Base-by-base conservation (phyloP, 2,329 filamentous ascomycete species). In the Lachnellula occidentalis region DNA sequence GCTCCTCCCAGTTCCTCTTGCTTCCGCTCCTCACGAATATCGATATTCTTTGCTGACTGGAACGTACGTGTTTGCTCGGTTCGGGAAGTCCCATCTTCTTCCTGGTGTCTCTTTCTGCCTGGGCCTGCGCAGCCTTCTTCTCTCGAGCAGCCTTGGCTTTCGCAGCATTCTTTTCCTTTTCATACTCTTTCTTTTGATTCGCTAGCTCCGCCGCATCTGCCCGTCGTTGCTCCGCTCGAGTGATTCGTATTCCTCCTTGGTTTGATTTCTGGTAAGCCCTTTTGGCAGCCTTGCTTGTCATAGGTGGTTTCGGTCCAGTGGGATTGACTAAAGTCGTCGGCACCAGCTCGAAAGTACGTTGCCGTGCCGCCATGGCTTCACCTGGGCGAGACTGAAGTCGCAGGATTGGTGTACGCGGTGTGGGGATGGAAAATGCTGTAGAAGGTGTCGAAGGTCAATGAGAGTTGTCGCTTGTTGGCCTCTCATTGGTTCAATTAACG, bases 1-100 rank as follows among this genome's bases (percentile, higher is more conserved):
- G 57, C 27, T 62, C 56, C 46, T 59, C 34, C 55, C 59, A 60
- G 17, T 45, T 56, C 37, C 65, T 57, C 58, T 68, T 60, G 4
- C 45, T 55, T 1, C 60, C 58, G 45, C 43, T 49, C 36, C 71
- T 69, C 7, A 80, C 68, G 54, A 85, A 85, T 36, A 74, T 65
- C 17, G 79, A 72, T 58, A 85, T 81, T 0, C 77, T 80, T 42
- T 77, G 77, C 64, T 85, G 82, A 34, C 81, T 83, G 0, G 81
- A 76, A 36, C 76, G 73, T 4, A 81, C 77, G 48, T 57, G 61
- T 56, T 52, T 62, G 12, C 72, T 73, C n/a, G 79, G 72, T 4
- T 82, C 68, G 14, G 82, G 82, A 55, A 81, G 54, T 0, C 81
- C 78, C 51, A 72, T 76, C 58, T 72, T 77, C 62, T 70, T 78